These are phyloP conservation scores for Arthrobotrys entomopaga DNA, from an alignment of 2,329 filamentous ascomycete genomes.

Conservation along the genomic window DNA sequence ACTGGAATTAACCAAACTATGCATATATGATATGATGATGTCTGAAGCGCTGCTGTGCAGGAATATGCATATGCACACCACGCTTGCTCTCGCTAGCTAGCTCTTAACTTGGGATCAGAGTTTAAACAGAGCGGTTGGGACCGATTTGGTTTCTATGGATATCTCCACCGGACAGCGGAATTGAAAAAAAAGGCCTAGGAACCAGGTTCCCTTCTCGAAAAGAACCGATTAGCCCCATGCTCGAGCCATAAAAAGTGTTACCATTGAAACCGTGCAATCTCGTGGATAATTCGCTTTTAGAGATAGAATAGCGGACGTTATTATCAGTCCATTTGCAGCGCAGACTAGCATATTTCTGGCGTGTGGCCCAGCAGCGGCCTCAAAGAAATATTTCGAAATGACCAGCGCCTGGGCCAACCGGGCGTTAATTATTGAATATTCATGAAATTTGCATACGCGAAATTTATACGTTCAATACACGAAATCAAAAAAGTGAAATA, in stretches of 20 bases:
- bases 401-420: slow-evolving; percentile 8
- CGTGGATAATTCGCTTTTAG: slow-evolving; percentile 23
- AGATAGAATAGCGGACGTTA: slow-evolving; percentile 17
- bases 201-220: slow-evolving; percentile 27
- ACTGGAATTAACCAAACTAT: neutral
- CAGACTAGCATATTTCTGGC: neutral
- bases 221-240: slow-evolving; percentile 15
- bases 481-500: neutral
- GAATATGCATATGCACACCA: neutral
- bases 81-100: too few species aligned
- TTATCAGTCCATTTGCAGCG: slow-evolving; percentile 1
- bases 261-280: slow-evolving; percentile 33
- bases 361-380: neutral
- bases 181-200: slow-evolving; percentile 18
- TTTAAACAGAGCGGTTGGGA: slow-evolving; percentile 32
- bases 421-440: too few species aligned
- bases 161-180: slow-evolving; percentile 46
- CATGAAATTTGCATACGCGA: slow-evolving; percentile 2
- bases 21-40: neutral
- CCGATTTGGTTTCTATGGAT: slow-evolving; percentile 55
- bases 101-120: neutral
- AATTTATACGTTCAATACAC: neutral
- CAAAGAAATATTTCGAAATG: slow-evolving; percentile 4
- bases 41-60: neutral
- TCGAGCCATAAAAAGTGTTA: slow-evolving; percentile 10